Base-by-base conservation (phyloP, 148 eudicot species). In the Chenopodium berlandieri region DNA sequence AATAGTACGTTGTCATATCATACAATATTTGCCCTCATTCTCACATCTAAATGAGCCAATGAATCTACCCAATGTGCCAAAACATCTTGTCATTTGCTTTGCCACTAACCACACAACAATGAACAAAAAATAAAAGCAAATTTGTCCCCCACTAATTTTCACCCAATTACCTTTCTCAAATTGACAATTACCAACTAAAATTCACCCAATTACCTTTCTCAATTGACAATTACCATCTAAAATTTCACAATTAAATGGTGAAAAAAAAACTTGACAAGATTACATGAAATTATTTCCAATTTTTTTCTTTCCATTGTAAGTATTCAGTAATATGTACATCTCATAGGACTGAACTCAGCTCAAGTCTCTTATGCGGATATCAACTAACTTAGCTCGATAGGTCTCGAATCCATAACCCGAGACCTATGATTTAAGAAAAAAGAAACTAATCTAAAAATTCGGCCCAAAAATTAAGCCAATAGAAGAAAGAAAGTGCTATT, bases 301-400 rank as follows among this genome's bases (percentile, higher is more conserved):
- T 23, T 9, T 78, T 74, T 30, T 23, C 30, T 27, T 71, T 71
- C 12, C 54, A 8, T 22, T 44, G 63, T 73, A 19, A 80, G 73
- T 81, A 81, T 79, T 9, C n/a, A 81, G 73, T 81, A 81, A 75
- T 75, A 75, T 81, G 22, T 75, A 75, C 83, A 81, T 81, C 65
- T 65, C 32, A 47, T 30, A 62, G 25, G 66, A 62, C 22, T 58
- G 7, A 19, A 40, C 19, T 58, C 63, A 17, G 19, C 22, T 58
- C 20, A 20, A 58, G 63, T 58, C 63, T 14, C 20, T 58, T 0
- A 17, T 58, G 19, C 1, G 10, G 9, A 62, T 22, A 20, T 22
- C 9, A 20, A 62, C 65, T 62, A 62, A 62, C 65, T 62, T 62
- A 62, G 25, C 46, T 69, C 19, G 19, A 31, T 7, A 69, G 46